Percentiles rank a stretch among this genome's conserved stretches.
Evolutionary conservation across 805 yeast species (phyloP).

Genomic region (Cyberlindnera lachancei): DNA sequence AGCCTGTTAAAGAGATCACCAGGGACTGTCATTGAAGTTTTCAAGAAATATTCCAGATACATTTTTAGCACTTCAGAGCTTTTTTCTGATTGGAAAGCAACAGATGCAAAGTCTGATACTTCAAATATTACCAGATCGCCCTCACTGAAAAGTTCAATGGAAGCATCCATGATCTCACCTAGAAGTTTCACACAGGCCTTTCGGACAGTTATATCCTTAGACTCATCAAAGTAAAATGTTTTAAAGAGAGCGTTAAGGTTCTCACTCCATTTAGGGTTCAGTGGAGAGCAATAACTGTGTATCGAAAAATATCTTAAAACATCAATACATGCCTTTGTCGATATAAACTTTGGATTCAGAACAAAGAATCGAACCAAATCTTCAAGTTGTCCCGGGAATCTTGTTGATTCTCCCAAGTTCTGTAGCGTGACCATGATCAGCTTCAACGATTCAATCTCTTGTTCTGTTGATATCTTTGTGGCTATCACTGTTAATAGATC

Average conservation of each 20-base stretch:
- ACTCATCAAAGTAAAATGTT: constrained; percentile 31
- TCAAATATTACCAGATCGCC: constrained; percentile 8
- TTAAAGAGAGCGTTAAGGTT: constrained; percentile 37
- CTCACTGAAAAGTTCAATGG: constrained; percentile 9
- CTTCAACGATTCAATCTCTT: constrained; percentile 25
- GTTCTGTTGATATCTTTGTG: constrained; percentile 21
- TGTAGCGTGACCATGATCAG: constrained; percentile 31
- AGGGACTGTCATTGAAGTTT: constrained; percentile 9
- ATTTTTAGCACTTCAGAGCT: constrained; percentile 25
- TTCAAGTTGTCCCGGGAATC: constrained; percentile 35
- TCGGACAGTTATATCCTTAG: constrained; percentile 22
- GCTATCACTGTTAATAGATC: constrained; percentile 15
- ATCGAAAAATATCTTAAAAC: constrained; percentile 41
- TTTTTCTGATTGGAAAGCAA: constrained; percentile 11
- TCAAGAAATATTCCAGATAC: constrained; percentile 23
- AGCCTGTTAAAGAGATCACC: constrained; percentile 12
- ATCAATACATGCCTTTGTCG: constrained; percentile 30
- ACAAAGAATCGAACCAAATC: constrained; percentile 35
- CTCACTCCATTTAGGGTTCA: constrained; percentile 43
- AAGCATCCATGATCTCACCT: constrained; percentile 19
- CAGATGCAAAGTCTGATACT: constrained; percentile 12
- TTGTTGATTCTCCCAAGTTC: constrained; percentile 23
- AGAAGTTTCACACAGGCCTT: constrained; percentile 25
- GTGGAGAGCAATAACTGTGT: constrained; percentile 46
- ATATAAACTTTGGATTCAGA: constrained; percentile 28